Percentiles rank a stretch among this genome's conserved stretches.
These are phyloP conservation scores for Ceratocystis variospora DNA, from an alignment of 2,329 filamentous ascomycete genomes.

Conservation along the genomic window DNA sequence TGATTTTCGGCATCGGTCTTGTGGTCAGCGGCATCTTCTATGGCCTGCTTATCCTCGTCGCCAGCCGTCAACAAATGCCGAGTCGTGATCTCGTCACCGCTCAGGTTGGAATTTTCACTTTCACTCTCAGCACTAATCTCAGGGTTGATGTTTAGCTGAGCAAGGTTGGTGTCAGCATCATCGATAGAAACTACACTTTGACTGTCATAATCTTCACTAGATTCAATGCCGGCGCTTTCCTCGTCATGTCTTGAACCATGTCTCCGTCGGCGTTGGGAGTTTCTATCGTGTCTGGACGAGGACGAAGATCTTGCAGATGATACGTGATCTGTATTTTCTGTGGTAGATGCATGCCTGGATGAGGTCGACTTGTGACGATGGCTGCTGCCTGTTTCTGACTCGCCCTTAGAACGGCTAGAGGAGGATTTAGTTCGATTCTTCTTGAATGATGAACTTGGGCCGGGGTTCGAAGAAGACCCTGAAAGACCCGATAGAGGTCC, in stretches of 20 bases:
- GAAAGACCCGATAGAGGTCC: background rate
- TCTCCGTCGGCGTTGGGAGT: background rate
- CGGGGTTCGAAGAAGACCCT: background rate
- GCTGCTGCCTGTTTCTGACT: background rate
- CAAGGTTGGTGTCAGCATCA: background rate
- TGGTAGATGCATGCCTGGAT: background rate
- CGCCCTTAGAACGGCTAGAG: slow-evolving; percentile 9
- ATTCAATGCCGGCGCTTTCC: background rate
- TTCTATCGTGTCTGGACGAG: background rate
- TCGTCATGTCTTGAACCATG: background rate
- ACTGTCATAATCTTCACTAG: background rate
- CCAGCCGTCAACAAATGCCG: slow-evolving; percentile 5
- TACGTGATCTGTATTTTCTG: background rate
- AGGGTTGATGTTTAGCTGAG: background rate
- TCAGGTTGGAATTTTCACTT: background rate
- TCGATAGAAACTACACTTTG: background rate
- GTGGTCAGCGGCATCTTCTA: background rate
- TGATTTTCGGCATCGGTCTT: background rate
- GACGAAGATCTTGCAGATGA: background rate
- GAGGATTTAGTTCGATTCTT: slow-evolving; percentile 9
- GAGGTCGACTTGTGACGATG: slow-evolving; percentile 11
- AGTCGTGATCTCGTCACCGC: background rate
- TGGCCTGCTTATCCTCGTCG: slow-evolving; percentile 2
- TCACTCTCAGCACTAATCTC: background rate
- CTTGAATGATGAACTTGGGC: background rate